phyloP scores from a whole-genome alignment of 768 basidiomycete genomes.

The Phaeolepiota aurea region DNA sequence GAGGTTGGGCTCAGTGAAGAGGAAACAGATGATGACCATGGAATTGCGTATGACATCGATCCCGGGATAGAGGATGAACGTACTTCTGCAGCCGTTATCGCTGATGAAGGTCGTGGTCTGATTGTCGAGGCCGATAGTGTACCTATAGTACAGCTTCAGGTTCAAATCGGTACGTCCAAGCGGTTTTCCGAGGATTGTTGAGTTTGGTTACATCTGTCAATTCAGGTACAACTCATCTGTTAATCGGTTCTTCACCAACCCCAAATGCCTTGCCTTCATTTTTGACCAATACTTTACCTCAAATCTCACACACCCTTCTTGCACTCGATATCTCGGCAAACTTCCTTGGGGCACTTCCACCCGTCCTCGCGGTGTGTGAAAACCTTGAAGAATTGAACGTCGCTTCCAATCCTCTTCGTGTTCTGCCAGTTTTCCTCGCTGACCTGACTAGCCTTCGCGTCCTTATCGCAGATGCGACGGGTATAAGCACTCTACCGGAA shows the following conservation, averaged over 20 bases:
- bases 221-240: conserved; percentile 87
- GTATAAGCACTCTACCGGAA: conserved; percentile 68
- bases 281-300: conserved; percentile 60
- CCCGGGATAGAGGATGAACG: conserved; percentile 57
- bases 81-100: conserved; percentile 70
- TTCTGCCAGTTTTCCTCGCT: conserved; percentile 85
- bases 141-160: conserved; percentile 53
- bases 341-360: conserved; percentile 76
- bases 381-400: conserved; percentile 91
- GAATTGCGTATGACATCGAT: conserved; percentile 34
- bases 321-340: conserved; percentile 92
- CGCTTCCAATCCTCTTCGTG: conserved; percentile 82
- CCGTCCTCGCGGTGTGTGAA: conserved; percentile 70
- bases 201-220: too few species aligned
- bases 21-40: conserved; percentile 42
- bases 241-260: conserved; percentile 74
- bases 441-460: conserved; percentile 73
- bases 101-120: conserved; percentile 78
- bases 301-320: conserved; percentile 70
- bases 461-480: conserved; percentile 88
- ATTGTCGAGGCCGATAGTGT: conserved; percentile 67
- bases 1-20: conserved; percentile 53
- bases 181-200: too few species aligned
- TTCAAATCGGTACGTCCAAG: conserved; percentile 71
- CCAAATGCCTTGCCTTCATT: conserved; percentile 75